Percentiles rank a stretch among this genome's conserved stretches.
phyloP scores from a whole-genome alignment of 1,284 basidiomycete species.

The Irpex rosettiformis region DNA sequence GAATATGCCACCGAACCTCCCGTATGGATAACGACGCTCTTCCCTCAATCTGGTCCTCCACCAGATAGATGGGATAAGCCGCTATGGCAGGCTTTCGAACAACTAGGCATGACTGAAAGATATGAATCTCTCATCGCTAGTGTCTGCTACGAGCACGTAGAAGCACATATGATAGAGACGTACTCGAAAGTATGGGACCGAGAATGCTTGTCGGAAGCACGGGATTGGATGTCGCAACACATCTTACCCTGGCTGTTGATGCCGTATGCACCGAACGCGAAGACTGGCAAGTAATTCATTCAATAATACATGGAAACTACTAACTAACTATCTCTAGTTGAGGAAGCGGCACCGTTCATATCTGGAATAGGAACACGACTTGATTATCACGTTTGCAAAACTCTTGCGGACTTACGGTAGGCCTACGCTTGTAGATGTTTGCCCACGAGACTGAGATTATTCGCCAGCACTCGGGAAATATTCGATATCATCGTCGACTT shows the following conservation, averaged over 20 bases:
- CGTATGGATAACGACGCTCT: conserved; percentile 18
- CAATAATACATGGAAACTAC: background rate
- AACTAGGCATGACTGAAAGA: conserved; percentile 77
- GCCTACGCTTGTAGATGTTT: conserved; percentile 21
- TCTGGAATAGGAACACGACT: conserved; percentile 83
- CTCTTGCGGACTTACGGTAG: conserved; percentile 80
- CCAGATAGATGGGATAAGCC: conserved; percentile 26
- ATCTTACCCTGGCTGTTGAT: conserved; percentile 83
- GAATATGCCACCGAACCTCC: conserved; percentile 20
- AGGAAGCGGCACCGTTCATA: conserved; percentile 69
- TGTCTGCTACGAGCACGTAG: conserved; percentile 84
- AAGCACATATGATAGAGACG: conserved; percentile 61
- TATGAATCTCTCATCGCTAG: conserved; percentile 82
- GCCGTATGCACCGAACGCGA: conserved; percentile 69
- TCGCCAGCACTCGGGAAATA: conserved; percentile 74
- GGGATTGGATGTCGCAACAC: conserved; percentile 73
- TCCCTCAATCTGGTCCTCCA: conserved; percentile 12
- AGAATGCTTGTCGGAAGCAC: conserved; percentile 58
- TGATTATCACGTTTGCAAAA: conserved; percentile 90
- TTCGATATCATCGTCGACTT: conserved; percentile 96
- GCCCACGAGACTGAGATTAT: background rate
- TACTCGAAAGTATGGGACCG: conserved; percentile 71
- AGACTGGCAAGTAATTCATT: conserved; percentile 41
- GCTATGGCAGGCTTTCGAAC: conserved; percentile 63
- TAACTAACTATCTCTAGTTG: conserved; percentile 39